Percentiles rank a stretch among this genome's conserved stretches.
Evolutionary conservation across 2,329 filamentous ascomycete genomes (phyloP).

Genomic region (Apiospora saccharicola): DNA sequence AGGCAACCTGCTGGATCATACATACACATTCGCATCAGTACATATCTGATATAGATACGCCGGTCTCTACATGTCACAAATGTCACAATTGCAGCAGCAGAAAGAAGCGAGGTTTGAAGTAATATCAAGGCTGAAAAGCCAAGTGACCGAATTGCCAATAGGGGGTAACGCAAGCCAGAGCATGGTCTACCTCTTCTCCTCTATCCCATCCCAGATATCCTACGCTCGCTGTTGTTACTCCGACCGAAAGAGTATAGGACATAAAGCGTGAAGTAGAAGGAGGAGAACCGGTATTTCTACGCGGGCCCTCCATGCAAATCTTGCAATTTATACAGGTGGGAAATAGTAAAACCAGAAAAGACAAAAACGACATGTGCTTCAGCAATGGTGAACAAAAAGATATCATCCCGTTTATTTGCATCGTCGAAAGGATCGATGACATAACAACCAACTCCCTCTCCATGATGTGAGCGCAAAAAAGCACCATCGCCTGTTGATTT

Average conservation of each 20-base stretch:
- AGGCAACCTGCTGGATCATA: background rate
- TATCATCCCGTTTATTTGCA: slow-evolving; percentile 45
- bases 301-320: background rate
- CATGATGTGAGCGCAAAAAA: slow-evolving; percentile 34
- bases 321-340: slow-evolving; percentile 17
- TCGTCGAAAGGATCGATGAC: slow-evolving; percentile 38
- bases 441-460: slow-evolving; percentile 47
- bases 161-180: background rate
- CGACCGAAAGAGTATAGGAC: slow-evolving; percentile 7
- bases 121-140: slow-evolving; percentile 15
- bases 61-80: background rate
- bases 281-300: slow-evolving; percentile 1
- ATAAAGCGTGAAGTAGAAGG: slow-evolving; percentile 3
- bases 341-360: slow-evolving; percentile 12
- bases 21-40: background rate
- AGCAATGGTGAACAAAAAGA: slow-evolving; percentile 28
- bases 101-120: background rate
- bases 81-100: background rate
- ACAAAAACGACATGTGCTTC: slow-evolving; percentile 27
- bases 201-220: slow-evolving; percentile 11
- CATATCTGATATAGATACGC: background rate
- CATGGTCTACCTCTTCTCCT: slow-evolving; percentile 11
- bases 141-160: background rate
- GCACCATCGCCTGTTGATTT: slow-evolving; percentile 38
- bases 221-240: background rate